A percentile compares a stretch with the other conserved stretches of the same genome.
phyloP scores from a whole-genome alignment of 768 basidiomycete genomes.

The Termitomyces sp. region DNA sequence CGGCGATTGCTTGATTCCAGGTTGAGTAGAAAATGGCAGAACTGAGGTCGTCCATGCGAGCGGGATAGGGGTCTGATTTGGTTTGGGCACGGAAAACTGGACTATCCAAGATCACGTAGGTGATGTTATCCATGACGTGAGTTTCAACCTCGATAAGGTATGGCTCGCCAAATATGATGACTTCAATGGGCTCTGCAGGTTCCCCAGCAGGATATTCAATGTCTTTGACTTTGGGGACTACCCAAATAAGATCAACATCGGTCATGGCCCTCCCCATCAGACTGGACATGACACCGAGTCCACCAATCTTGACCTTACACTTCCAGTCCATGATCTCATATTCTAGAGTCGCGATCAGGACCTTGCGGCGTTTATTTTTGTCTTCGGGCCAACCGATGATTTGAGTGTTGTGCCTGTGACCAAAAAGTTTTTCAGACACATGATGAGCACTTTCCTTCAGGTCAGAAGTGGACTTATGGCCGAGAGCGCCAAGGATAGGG shows the following conservation, averaged over 20 bases:
- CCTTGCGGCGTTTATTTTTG: slow-evolving; percentile 85
- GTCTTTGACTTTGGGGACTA: slow-evolving; percentile 93
- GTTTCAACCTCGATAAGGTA: slow-evolving; percentile 96
- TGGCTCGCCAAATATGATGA: slow-evolving; percentile 93
- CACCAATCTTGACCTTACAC: slow-evolving; percentile 96
- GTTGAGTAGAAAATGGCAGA: slow-evolving; percentile 98
- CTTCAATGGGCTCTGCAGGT: slow-evolving; percentile 90
- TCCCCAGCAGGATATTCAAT: slow-evolving; percentile 90
- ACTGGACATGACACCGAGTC: slow-evolving; percentile 96
- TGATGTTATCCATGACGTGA: slow-evolving; percentile 91
- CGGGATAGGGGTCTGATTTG: slow-evolving; percentile 92
- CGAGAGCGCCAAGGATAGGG: slow-evolving; percentile 73
- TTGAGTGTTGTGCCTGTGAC: slow-evolving; percentile 59
- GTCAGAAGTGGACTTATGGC: slow-evolving; percentile 66
- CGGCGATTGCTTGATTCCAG: slow-evolving; percentile 96
- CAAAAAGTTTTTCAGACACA: slow-evolving; percentile 72
- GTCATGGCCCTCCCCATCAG: slow-evolving; percentile 99
- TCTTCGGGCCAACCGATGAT: slow-evolving; percentile 97
- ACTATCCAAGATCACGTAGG: slow-evolving; percentile 89
- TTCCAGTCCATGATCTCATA: slow-evolving; percentile 99
- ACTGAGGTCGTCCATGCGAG: slow-evolving; percentile 95
- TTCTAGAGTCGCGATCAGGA: slow-evolving; percentile 89
- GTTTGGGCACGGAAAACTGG: slow-evolving; percentile 97
- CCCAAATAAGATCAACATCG: slow-evolving; percentile 93
- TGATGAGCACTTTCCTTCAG: slow-evolving; percentile 57